Evolutionary conservation across 441 rosid species (phyloP).

Genomic region (Lepidium campestre): DNA sequence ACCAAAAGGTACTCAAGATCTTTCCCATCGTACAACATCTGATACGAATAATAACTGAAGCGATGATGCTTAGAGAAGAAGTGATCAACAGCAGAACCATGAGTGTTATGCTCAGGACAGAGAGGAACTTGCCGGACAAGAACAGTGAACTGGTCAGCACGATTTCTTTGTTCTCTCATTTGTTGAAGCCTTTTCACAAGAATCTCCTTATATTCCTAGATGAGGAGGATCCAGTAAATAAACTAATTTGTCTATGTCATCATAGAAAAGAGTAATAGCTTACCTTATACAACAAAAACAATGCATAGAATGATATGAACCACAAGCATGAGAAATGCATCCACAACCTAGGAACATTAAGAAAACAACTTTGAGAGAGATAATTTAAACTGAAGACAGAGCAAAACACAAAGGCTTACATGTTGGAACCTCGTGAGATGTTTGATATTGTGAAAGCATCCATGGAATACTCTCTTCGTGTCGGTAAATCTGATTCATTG

Average conservation of each 20-base stretch:
- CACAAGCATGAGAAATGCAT: slow-evolving; percentile 85
- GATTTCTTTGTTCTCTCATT: slow-evolving; percentile 43
- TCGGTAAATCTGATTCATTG: slow-evolving; percentile 44
- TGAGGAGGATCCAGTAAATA: slow-evolving; percentile 32
- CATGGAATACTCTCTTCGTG: slow-evolving; percentile 39
- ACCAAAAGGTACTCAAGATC: slow-evolving; percentile 56
- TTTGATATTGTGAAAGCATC: slow-evolving; percentile 75
- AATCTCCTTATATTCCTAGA: slow-evolving; percentile 71
- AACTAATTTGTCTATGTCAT: neutral
- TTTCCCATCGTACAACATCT: slow-evolving; percentile 61
- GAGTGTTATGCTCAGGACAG: slow-evolving; percentile 51
- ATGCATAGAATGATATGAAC: slow-evolving; percentile 65
- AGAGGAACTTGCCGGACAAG: slow-evolving; percentile 73
- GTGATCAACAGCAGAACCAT: slow-evolving; percentile 65
- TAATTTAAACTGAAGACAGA: neutral
- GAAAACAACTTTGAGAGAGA: neutral
- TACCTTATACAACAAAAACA: slow-evolving; percentile 66
- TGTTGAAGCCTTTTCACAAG: slow-evolving; percentile 55
- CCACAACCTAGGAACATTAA: slow-evolving; percentile 64
- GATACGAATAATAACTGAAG: slow-evolving; percentile 54
- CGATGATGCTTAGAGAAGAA: slow-evolving; percentile 76
- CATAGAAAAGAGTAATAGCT: slow-evolving; percentile 16
- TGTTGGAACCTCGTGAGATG: slow-evolving; percentile 61
- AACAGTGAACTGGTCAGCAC: slow-evolving; percentile 72
- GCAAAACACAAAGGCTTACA: slow-evolving; percentile 28